Percentiles rank a stretch among this genome's conserved stretches.
phyloP scores from a whole-genome alignment of 1,284 basidiomycete genomes.

The Ceratobasidium sp. region DNA sequence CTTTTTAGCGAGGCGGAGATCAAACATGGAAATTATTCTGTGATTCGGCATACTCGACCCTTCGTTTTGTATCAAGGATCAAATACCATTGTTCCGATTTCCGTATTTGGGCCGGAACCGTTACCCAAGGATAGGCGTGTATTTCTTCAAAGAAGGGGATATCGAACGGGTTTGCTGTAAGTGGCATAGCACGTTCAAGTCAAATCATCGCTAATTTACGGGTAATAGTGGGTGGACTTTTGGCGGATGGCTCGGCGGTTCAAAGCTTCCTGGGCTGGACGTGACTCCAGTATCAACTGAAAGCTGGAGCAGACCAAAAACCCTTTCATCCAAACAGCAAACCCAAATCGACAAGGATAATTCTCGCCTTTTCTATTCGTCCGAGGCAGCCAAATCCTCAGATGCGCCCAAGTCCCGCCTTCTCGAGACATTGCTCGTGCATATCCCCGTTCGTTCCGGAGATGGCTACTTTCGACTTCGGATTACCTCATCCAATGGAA shows the following conservation, averaged over 20 bases:
- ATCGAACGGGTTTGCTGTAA: conserved; percentile 45
- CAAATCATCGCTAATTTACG: neutral
- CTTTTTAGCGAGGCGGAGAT: conserved; percentile 6
- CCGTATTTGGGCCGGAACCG: conserved; percentile 34
- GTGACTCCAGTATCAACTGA: conserved; percentile 44
- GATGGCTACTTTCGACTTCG: conserved; percentile 44
- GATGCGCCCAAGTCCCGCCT: conserved; percentile 21
- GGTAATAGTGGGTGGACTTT: conserved; percentile 44
- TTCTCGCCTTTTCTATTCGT: conserved; percentile 31
- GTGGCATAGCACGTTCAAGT: neutral
- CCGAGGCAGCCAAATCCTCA: neutral
- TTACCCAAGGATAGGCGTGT: conserved; percentile 41
- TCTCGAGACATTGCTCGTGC: conserved; percentile 38
- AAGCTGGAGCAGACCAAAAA: conserved; percentile 33
- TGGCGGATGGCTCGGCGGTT: conserved; percentile 46
- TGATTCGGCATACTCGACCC: conserved; percentile 36
- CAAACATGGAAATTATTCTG: conserved; percentile 24
- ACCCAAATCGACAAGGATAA: conserved; percentile 38
- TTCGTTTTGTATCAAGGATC: conserved; percentile 38
- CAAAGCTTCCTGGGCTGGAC: conserved; percentile 46
- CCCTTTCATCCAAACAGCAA: conserved; percentile 38
- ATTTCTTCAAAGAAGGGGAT: conserved; percentile 45
- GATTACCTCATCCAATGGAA: conserved; percentile 38
- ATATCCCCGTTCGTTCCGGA: conserved; percentile 40
- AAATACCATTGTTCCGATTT: conserved; percentile 36